These are phyloP conservation scores for Sporothrix variecibatus DNA, from an alignment of 2,329 filamentous ascomycete genomes.

Conservation along the genomic window DNA sequence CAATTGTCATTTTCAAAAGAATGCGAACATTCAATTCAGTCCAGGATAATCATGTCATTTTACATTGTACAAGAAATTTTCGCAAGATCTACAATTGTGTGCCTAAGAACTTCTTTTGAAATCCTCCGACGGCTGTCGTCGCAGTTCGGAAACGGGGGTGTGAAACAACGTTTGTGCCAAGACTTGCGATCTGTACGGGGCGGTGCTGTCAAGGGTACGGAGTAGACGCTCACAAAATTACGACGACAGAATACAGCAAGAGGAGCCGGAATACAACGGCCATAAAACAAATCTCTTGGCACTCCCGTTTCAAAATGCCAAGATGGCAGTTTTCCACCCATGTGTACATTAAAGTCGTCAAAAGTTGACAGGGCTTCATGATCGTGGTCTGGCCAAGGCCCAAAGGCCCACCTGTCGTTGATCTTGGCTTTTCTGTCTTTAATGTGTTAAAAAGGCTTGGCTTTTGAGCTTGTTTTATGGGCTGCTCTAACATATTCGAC, in stretches of 20 bases:
- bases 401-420: background rate
- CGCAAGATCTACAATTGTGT: background rate
- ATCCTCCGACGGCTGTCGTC: background rate
- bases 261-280: background rate
- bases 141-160: background rate
- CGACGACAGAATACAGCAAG: background rate
- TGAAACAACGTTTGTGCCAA: conserved; percentile 19
- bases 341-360: background rate
- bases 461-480: conserved; percentile 3
- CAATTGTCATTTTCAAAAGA: background rate
- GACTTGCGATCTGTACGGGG: background rate
- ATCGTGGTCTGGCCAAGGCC: background rate
- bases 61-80: background rate
- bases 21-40: background rate
- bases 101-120: background rate
- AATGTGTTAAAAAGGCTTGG: background rate
- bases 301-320: background rate
- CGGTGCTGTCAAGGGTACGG: too few relatives aligned
- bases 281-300: conserved; percentile 16
- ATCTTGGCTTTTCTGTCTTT: background rate
- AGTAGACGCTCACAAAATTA: background rate
- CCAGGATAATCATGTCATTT: background rate
- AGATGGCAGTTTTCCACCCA: background rate
- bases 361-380: background rate
- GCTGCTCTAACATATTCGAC: background rate